These are phyloP conservation scores for Podila verticillata DNA, from an alignment of 192 early-diverging fungal species.

Conservation along the genomic window DNA sequence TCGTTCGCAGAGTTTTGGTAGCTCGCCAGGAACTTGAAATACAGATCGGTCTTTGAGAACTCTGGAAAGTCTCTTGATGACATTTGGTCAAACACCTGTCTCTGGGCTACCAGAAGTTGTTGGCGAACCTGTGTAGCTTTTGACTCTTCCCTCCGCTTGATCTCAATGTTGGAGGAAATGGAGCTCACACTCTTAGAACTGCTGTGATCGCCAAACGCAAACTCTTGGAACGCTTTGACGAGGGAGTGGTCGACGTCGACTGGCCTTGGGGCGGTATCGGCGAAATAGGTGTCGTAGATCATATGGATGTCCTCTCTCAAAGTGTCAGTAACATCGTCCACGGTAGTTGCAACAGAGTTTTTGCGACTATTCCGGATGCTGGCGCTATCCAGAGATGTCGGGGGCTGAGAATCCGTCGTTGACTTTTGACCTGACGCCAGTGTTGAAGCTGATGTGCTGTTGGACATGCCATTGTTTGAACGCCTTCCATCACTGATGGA, in stretches of 20 bases:
- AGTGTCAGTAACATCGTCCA: conserved; percentile 30
- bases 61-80: conserved; percentile 63
- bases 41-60: conserved; percentile 71
- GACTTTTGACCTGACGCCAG: conserved; percentile 4
- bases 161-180: not conserved
- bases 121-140: conserved; percentile 26
- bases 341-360: conserved; percentile 9
- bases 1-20: conserved; percentile 55
- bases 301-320: conserved; percentile 60
- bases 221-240: conserved; percentile 34
- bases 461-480: not conserved
- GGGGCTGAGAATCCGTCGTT: conserved; percentile 1
- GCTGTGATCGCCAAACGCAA: conserved; percentile 27
- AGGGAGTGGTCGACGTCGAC: conserved; percentile 49
- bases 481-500: not conserved
- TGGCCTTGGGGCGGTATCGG: conserved; percentile 50
- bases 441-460: conserved; percentile 19
- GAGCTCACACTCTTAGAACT: not conserved
- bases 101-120: conserved; percentile 60
- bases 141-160: conserved; percentile 4
- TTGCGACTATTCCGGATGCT: conserved; percentile 39
- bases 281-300: conserved; percentile 63
- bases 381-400: conserved; percentile 14
- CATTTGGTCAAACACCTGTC: conserved; percentile 73
- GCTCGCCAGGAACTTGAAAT: conserved; percentile 68